Percentiles rank a stretch among this genome's conserved stretches.
phyloP scores from a whole-genome alignment of 495 filamentous ascomycete species.

The Terfezia boudieri region DNA sequence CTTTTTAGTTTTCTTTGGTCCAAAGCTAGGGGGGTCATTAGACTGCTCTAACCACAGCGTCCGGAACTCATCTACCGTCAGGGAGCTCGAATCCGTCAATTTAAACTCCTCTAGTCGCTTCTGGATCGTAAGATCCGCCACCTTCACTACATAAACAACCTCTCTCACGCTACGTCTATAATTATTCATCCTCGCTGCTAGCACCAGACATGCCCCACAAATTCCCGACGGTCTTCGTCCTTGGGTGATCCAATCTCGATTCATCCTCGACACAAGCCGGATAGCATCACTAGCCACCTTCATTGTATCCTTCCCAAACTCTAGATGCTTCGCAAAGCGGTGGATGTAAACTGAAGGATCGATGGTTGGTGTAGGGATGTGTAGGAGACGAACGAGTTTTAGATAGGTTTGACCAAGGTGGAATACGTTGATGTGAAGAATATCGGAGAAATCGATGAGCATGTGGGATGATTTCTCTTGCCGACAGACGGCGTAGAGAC shows the following conservation, averaged over 20 bases:
- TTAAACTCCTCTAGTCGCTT: constrained; percentile 80
- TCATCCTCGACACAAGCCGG: constrained; percentile 74
- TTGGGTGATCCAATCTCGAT: constrained; percentile 81
- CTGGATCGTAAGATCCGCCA: constrained; percentile 71
- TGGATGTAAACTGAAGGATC: constrained; percentile 64
- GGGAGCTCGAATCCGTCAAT: constrained; percentile 47
- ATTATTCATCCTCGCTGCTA: constrained; percentile 93
- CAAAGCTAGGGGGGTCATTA: constrained; percentile 67
- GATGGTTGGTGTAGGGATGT: constrained; percentile 30
- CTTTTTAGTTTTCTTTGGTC: constrained; percentile 30
- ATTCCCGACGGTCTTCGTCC: constrained; percentile 84
- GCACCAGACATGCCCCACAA: constrained; percentile 79
- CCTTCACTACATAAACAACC: constrained; percentile 88
- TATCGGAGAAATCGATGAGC: constrained; percentile 89
- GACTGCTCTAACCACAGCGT: constrained; percentile 37
- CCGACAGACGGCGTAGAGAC: constrained; percentile 71
- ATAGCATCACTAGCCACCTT: constrained; percentile 70
- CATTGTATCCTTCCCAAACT: constrained; percentile 56
- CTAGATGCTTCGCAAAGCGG: constrained; percentile 69
- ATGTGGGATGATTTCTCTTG: constrained; percentile 42
- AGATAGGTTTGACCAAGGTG: constrained; percentile 58
- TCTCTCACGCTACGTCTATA: constrained; percentile 78
- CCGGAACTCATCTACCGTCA: constrained; percentile 76
- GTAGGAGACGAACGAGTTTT: constrained; percentile 37
- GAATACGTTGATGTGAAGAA: constrained; percentile 72